Evolutionary conservation across 140 eudicot species (phyloP), one percentile per base, ranked within the genome.

Genomic region (Bidens hawaiensis): DNA sequence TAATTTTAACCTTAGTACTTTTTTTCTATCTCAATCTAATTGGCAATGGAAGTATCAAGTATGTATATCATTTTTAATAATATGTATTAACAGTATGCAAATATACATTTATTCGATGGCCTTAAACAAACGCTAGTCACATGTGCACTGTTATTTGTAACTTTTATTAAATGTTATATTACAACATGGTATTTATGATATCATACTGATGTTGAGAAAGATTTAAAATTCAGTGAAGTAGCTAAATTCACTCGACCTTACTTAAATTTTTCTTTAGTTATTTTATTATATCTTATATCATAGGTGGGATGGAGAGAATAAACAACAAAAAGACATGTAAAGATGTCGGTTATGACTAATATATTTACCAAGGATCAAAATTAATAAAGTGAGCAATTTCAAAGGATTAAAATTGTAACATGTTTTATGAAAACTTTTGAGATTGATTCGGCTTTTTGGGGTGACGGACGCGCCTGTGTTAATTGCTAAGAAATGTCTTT

Each of bases 391-490:
- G 30, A 30, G 4, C 0, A 67, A 67, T 58, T 3, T 2, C 21
- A 12, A 40, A 58, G 74, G 79, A 24, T 26, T n/a, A 2, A 9
- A 46, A 15, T 0, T 10, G 47, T 26, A 67, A 47, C 11, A 30
- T 18, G 16, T 3, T 49, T 6, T 46, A 19, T 45, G 58, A n/a
- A 16, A 25, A 15, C 30, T 67, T 74, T 50, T 49, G 34, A 28
- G 18, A 45, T 38, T 50, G 54, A 73, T 71, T 24, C 27, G 40
- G 12, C 69, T 30, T 51, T 70, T 49, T 18, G 65, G 57, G 2
- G 16, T 24, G 46, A 8, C 2, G 11, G 14, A 67, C 31, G 64
- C 73, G 65, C 58, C 65, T 65, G 25, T 59, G n/a, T n/a, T n/a
- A n/a, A n/a, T n/a, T 13, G 64, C 60, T 58, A 74, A 21, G 57